A percentile compares a stretch with the other conserved stretches of the same genome.
These are phyloP conservation scores for Vanrija sp. DNA, from an alignment of 1,284 basidiomycete genomes.

Conservation along the genomic window DNA sequence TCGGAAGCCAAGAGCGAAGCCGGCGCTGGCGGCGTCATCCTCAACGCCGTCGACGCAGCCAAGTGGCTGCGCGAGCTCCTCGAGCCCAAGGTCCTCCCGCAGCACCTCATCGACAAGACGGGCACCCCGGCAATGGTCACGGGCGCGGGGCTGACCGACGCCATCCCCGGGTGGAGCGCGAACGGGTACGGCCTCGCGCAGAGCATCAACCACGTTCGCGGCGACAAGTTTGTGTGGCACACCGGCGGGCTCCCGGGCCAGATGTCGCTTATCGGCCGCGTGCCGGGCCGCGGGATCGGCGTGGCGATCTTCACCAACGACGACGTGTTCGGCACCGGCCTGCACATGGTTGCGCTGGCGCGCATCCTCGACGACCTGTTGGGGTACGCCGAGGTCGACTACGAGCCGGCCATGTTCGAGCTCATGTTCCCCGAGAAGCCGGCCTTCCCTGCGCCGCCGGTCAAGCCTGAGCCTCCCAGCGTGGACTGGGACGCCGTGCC, in stretches of 20 bases:
- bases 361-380: conserved; percentile 24
- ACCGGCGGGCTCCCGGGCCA: conserved; percentile 20
- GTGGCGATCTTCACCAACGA: conserved; percentile 23
- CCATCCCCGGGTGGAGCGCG: neutral
- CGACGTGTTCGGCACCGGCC: neutral
- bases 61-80: conserved; percentile 33
- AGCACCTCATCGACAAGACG: conserved; percentile 8
- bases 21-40: conserved; percentile 27
- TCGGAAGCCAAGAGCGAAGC: conserved; percentile 14
- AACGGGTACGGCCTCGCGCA: conserved; percentile 21
- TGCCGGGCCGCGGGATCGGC: conserved; percentile 13
- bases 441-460: neutral
- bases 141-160: neutral
- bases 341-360: conserved; percentile 6
- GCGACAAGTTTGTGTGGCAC: conserved; percentile 17
- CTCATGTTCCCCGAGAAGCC: neutral
- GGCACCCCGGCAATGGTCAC: neutral
- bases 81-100: conserved; percentile 21
- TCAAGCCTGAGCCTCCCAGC: neutral
- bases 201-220: conserved; percentile 9
- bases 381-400: conserved; percentile 10
- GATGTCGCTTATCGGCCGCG: conserved; percentile 9
- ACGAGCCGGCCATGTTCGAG: conserved; percentile 5
- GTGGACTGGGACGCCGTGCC: neutral
- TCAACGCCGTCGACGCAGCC: conserved; percentile 25